Evolutionary conservation across 2,329 filamentous ascomycete genomes (phyloP), one percentile per base, ranked within the genome.

Genomic region (Aspergillus awamori): DNA sequence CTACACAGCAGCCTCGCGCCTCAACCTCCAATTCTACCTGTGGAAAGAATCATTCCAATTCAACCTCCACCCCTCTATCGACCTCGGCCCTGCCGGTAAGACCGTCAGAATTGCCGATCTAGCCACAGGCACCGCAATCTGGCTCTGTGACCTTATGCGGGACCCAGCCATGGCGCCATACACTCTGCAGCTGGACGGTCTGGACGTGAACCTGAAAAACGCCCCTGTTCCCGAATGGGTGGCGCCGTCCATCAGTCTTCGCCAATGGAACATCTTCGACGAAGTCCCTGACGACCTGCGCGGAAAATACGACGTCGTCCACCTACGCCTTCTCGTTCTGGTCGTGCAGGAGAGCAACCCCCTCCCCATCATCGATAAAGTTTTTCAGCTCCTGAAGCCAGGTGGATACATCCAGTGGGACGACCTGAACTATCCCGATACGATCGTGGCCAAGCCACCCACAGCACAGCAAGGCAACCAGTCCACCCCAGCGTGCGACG

Each of bases 381-480:
- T 39, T 7, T 41, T 24, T 13, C 11, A 33, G 7, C 8, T 58
- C 30, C 43, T 58, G 4, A 58, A 58, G n/a, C 55, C 55, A 1
- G 47, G 55, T 6, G 55, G 55, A 8, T 58, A 49, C 13, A 28
- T 58, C 13, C 55, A 58, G 7, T 58, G 55, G 55, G 55, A 58
- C 15, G 55, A 52, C 26, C 30, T 58, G 30, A 49, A 58, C 28
- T 58, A 49, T 13, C 43, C 43, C 3, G 28, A 52, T 4, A 52
- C n/a, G 6, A 36, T 7, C 5, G n/a, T 58, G 2, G 43, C 26
- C 5, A 58, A 58, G 11, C 30, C 30, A 10, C 30, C 30, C 30
- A 36, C 30, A 13, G 30, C 30, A 13, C 30, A 36, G 11, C 10
- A 4, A 36, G 13, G 17, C 45, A 20, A 24, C 28, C 13, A n/a